Conservation (phyloP, 352 stramenopile genomes). For the Sclerospora graminicola region DNA sequence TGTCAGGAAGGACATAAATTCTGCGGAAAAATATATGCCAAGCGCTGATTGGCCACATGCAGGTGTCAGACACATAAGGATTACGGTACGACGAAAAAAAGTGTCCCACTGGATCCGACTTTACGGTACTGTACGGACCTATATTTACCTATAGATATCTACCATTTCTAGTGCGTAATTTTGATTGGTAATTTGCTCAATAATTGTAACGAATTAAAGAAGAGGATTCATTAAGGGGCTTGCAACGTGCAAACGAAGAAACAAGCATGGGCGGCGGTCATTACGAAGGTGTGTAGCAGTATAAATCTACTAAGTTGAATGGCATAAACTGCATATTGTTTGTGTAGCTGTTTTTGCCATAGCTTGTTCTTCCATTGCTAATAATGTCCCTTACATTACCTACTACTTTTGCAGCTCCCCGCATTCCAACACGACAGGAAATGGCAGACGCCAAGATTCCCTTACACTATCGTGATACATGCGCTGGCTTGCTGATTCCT, state of each 20-base stretch:
- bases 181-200: neutral
- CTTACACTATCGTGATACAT: conserved; percentile 92
- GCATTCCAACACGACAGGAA: conserved; percentile 78
- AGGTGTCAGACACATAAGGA: too few relatives aligned
- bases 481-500: conserved; percentile 90
- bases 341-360: neutral
- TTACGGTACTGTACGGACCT: too few relatives aligned
- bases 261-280: conserved; percentile 48
- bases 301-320: neutral
- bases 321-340: neutral
- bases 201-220: conserved; percentile 3
- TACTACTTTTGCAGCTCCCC: conserved; percentile 34
- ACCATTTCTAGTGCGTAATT: too few relatives aligned
- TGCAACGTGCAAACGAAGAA: conserved; percentile 16
- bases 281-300: conserved; percentile 47
- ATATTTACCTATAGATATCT: too few relatives aligned
- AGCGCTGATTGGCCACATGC: too few relatives aligned
- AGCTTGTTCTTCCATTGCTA: neutral
- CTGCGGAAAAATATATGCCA: too few relatives aligned
- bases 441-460: conserved; percentile 91
- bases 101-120: too few relatives aligned
- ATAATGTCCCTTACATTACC: neutral
- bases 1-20: too few relatives aligned
- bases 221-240: conserved; percentile 9
- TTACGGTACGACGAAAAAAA: too few relatives aligned